Base-by-base conservation (phyloP, 2,329 filamentous ascomycete species). In the Diaporthe citri region DNA sequence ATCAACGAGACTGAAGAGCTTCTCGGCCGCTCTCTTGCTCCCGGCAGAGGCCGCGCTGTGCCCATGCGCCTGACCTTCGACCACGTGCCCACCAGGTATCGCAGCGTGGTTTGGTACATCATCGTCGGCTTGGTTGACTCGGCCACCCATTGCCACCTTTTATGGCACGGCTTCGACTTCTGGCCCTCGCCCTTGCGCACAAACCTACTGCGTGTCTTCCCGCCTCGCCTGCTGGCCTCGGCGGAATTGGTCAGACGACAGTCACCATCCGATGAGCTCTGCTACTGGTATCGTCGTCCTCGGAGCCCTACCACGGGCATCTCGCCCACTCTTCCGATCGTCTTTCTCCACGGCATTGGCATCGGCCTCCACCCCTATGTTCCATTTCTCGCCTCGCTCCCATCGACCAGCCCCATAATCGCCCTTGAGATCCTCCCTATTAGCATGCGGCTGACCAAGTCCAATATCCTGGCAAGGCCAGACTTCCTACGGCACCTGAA, bases 51-150 rank as follows among this genome's bases (percentile, higher is more conserved):
- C 1, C 83, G 84, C 28, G 91, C 90, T 3, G 86, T 86, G 78
- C 85, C 88, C 70, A 81, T 94, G 76, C 87, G 92, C n/a, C 83
- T 94, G 78, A 93, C 92, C 3, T 79, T 94, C n/a, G 93, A 95
- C 81, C 83, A 85, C 10, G 86, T 94, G 76, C 84, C 88, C 22
- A 91, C 91, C 78, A 84, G 87, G 10, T 92, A 93, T 80, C 87
- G 92, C 62, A 90, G 90, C 73, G 82, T 93, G 39, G 67, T 88
- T n/a, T 94, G 92, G 91, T 94, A 94, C 78, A 75, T 86, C 52
- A 86, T 92, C 77, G 81, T 91, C 72, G 88, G 89, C 62, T 79
- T 88, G 64, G 79, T 93, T 22, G 91, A 93, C 60, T 84, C 90
- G 76, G 82, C 83, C 10, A 87, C 88, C 2, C 84, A 88, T 77